phyloP scores from a whole-genome alignment of 2,329 filamentous ascomycete genomes.

The Penicillium sp. region DNA sequence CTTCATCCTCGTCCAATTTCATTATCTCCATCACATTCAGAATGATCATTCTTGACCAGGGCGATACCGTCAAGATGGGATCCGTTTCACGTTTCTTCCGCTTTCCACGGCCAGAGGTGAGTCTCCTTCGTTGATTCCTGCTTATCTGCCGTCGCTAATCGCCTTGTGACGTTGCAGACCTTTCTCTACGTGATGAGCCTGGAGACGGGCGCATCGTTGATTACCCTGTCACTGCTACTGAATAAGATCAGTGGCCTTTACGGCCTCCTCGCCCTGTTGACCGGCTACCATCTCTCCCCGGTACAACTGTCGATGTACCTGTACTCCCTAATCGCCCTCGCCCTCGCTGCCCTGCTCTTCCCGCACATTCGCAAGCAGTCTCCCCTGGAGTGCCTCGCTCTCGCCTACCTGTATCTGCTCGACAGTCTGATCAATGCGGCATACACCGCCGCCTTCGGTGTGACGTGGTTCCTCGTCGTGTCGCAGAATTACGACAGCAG shows the following conservation, averaged over 20 bases:
- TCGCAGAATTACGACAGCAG: conserved; percentile 54
- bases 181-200: conserved; percentile 85
- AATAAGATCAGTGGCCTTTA: conserved; percentile 93
- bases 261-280: conserved; percentile 82
- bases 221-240: conserved; percentile 77
- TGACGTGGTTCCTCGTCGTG: conserved; percentile 81
- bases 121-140: conserved; percentile 1
- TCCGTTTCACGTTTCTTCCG: conserved; percentile 45
- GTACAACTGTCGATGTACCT: conserved; percentile 89
- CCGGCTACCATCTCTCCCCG: conserved; percentile 76
- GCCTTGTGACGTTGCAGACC: conserved; percentile 53
- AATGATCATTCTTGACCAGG: conserved; percentile 3
- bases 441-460: conserved; percentile 78
- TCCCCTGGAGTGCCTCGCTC: conserved; percentile 73
- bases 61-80: conserved; percentile 32
- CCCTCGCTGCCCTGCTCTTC: conserved; percentile 66
- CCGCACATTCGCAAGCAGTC: conserved; percentile 77
- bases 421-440: conserved; percentile 78
- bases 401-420: conserved; percentile 82
- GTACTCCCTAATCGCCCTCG: conserved; percentile 73
- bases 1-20: conserved; percentile 3
- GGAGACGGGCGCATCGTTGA: conserved; percentile 80
- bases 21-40: conserved; percentile 5
- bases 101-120: conserved; percentile 50
- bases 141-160: conserved; percentile 16